phyloP scores from a whole-genome alignment of 768 basidiomycete genomes.

The Guyanaporus albipodus region DNA sequence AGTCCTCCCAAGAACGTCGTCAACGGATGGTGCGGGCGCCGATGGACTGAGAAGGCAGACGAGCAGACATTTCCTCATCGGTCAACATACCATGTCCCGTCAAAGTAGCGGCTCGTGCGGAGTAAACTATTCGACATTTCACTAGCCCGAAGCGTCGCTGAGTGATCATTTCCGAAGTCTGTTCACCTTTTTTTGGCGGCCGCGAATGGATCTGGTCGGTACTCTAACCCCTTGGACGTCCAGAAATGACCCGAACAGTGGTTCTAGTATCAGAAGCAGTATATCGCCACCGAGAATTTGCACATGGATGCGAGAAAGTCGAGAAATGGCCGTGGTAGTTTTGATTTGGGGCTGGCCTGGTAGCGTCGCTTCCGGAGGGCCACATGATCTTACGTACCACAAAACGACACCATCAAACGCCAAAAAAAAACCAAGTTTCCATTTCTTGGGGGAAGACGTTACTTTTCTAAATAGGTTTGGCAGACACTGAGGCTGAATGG shows the following conservation, averaged over 20 bases:
- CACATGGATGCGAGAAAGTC: neutral
- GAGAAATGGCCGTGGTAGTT: too few species aligned
- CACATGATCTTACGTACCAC: too few species aligned
- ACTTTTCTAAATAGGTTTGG: too few species aligned
- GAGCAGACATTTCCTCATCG: constrained; percentile 7
- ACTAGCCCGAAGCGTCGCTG: neutral
- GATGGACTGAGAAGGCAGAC: neutral
- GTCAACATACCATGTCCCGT: neutral
- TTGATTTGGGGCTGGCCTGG: too few species aligned
- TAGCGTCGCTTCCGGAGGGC: too few species aligned
- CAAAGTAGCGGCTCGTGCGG: too few species aligned
- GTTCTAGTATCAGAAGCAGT: neutral
- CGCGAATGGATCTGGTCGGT: too few species aligned
- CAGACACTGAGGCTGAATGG: too few species aligned
- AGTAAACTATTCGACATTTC: neutral
- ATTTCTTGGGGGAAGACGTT: too few species aligned
- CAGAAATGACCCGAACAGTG: neutral
- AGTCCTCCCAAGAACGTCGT: neutral
- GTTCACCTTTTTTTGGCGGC: neutral
- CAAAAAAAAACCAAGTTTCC: too few species aligned
- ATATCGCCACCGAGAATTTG: neutral
- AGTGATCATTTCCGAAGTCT: neutral
- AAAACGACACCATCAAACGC: too few species aligned
- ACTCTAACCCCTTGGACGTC: too few species aligned
- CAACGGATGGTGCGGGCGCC: neutral